Evolutionary conservation across 2,329 filamentous ascomycete species (phyloP), one percentile per base, ranked within the genome.

Genomic region (Hypoxylon sp.): DNA sequence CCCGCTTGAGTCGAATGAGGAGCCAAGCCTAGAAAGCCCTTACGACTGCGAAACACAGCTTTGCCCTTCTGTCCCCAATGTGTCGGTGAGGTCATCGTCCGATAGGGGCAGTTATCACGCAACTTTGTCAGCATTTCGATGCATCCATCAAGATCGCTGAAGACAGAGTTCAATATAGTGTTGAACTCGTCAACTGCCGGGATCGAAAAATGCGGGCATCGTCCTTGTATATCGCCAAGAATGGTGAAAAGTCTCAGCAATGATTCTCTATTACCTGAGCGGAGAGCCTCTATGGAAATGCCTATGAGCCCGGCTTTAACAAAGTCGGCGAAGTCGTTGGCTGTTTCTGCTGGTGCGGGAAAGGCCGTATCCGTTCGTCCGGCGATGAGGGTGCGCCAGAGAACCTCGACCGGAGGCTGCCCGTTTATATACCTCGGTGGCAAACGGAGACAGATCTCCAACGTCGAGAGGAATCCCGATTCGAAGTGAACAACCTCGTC

Each of bases 311-410:
- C 61, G 9, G 56, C 47, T 34, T 60, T 61, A 7, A 61, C 45
- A 21, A 61, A 67, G 21, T 48, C 19, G 11, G 60, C 64, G 16
- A 67, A 67, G 5, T 67, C 52, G 2, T 32, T 8, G 16, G 61
- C 64, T 0, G 64, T 67, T 8, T 64, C 47, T 6, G 41, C 41
- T 2, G 64, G 61, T 7, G 61, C 64, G 19, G 64, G 64, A 32
- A 67, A 67, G 9, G 27, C 61, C 12, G 56, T 61, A 48, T 64
- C 56, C 8, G 56, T 67, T 34, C 61, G 52, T 9, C 61, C 64
- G 16, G 39, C 64, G n/a, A 64, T 64, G 23, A 67, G 47, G 5
- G 64, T 67, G 11, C 64, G 56, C 64, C 64, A 67, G 21, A 67
- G 61, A 4, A 43, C 64, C 23, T 67, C 64, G 11, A 64, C 41